These are phyloP conservation scores for Cladobotryum mycophilum DNA, from an alignment of 2,329 filamentous ascomycete species.

Conservation along the genomic window DNA sequence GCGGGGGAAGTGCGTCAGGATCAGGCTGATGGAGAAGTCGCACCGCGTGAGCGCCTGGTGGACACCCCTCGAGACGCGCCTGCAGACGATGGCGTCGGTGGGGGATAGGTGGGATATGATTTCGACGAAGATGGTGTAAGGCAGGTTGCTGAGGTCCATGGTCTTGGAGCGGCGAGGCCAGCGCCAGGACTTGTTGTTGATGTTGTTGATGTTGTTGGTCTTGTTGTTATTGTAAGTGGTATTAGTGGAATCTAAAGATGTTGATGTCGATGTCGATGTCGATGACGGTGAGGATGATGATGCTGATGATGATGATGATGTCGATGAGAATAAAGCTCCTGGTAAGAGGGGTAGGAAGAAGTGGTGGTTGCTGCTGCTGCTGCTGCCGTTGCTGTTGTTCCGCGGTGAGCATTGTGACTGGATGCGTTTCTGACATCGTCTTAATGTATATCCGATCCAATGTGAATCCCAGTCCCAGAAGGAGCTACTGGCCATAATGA, in stretches of 20 bases:
- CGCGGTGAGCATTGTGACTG: too few species aligned
- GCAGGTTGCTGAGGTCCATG: slow-evolving; percentile 40
- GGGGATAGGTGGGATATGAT: slow-evolving; percentile 44
- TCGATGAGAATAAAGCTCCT: background rate
- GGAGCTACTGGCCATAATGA: background rate
- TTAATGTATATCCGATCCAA: background rate
- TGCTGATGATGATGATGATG: background rate
- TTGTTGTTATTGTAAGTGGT: background rate
- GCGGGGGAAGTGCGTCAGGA: slow-evolving; percentile 46
- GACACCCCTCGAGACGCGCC: slow-evolving; percentile 46
- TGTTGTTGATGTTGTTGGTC: background rate
- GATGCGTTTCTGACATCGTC: background rate
- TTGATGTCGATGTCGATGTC: too few species aligned
- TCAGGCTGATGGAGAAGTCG: slow-evolving; percentile 38
- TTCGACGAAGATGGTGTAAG: slow-evolving; percentile 53
- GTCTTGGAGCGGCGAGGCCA: background rate
- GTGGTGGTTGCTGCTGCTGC: too few species aligned
- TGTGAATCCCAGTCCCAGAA: too few species aligned
- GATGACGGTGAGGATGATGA: background rate
- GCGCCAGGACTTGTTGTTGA: background rate
- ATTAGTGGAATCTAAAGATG: too few species aligned
- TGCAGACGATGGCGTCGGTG: slow-evolving; percentile 44
- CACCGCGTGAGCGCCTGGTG: slow-evolving; percentile 42
- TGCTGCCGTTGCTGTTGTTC: too few species aligned
- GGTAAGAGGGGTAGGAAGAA: too few species aligned